Evolutionary conservation across 176 grass and related monocot species (phyloP), one percentile per base, ranked within the genome.

Genomic region (Leersia perrieri): DNA sequence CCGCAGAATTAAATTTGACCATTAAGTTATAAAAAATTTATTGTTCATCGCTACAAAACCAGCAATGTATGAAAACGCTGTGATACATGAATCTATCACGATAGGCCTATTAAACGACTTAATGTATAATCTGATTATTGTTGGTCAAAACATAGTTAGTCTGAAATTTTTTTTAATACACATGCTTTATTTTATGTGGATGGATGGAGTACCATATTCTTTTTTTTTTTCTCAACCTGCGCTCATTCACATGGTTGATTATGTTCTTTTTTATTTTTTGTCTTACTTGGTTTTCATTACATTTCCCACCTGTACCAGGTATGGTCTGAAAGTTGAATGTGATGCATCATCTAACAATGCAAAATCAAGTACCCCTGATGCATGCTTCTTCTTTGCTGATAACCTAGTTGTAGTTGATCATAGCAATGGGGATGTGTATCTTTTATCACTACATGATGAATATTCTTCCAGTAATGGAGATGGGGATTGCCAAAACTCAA

Each of bases 281-380:
- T 13, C 18, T 25, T 31, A 39, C 47, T 20, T 51, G 5, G 47
- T 3, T n/a, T n/a, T 58, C 0, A 13, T 34, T 60, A 68, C 16
- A 75, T 83, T 66, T 79, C 25, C 25, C 11, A 41, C 60, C 62
- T 29, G 63, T 83, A 76, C 81, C 84, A 99, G 96, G 72, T 99
- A 99, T 33, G 87, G 87, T 81, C 90, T 99, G 61, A 99, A 99
- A 93, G 79, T 95, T 16, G 96, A 99, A 89, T 99, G 96, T 45
- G 90, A 92, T 60, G 86, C 96, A 82, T 86, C 90, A 86, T 89
- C 78, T 57, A 99, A 99, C 78, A 77, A 27, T 10, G 75, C 88
- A 77, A 93, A 88, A 89, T 98, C 92, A 88, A 91, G 58, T 33
- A 82, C 92, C 87, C 92, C 96, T 71, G 96, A 99, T 86, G 92